phyloP scores from a whole-genome alignment of 2,329 filamentous ascomycete genomes.

The Ciborinia camelliae region DNA sequence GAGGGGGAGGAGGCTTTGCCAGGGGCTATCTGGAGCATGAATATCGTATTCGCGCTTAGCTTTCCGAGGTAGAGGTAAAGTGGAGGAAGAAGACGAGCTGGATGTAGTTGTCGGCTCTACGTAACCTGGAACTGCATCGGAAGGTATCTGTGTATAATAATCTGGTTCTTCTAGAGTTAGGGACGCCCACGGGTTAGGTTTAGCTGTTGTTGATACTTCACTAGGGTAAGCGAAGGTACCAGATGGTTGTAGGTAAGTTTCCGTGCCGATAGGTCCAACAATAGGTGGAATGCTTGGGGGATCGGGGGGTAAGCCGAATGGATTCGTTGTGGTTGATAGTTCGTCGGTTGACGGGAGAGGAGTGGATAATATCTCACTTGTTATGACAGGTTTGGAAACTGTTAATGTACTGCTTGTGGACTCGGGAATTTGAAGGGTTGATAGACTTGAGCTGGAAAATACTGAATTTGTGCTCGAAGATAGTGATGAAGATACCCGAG shows the following conservation, averaged over 20 bases:
- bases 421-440: not conserved
- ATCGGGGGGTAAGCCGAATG: not conserved
- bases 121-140: not conserved
- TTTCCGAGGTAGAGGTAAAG: not conserved
- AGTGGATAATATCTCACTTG: not conserved
- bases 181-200: not conserved
- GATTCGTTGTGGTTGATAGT: not conserved
- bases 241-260: not conserved
- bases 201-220: not conserved
- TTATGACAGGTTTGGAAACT: not conserved
- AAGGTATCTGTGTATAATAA: not conserved
- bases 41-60: conserved; percentile 1
- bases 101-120: not conserved
- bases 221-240: not conserved
- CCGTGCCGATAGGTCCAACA: not conserved
- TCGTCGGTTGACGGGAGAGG: not conserved
- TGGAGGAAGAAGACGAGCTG: not conserved
- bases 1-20: not conserved
- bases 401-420: not conserved
- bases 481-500: not conserved
- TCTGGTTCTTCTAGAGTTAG: not conserved
- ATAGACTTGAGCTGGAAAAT: not conserved
- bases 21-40: not conserved
- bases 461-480: not conserved
- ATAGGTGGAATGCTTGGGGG: conserved; percentile 5